Evolutionary conservation across 768 basidiomycete genomes (phyloP).

Genomic region (Suillus hirtellus): DNA sequence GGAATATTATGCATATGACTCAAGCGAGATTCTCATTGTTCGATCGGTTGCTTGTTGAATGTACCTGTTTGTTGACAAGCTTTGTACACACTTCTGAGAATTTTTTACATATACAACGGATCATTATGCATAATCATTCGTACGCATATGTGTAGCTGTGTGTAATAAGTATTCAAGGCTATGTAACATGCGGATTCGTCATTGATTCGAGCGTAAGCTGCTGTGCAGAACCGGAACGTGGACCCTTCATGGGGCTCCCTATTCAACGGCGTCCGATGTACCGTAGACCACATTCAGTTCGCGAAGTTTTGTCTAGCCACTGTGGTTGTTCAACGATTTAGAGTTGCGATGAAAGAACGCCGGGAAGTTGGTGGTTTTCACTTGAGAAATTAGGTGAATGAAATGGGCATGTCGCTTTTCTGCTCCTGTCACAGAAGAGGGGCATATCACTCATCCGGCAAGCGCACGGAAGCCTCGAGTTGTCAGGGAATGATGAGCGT

Average conservation of each 20-base stretch:
- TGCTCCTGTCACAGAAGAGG: background rate
- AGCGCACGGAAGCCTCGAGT: background rate
- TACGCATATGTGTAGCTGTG: background rate
- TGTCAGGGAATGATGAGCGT: background rate
- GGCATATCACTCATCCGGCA: background rate
- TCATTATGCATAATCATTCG: background rate
- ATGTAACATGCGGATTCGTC: constrained; percentile 3
- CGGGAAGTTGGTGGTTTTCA: background rate
- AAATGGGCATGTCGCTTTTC: background rate
- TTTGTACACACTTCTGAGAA: constrained; percentile 26
- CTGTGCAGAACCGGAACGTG: background rate
- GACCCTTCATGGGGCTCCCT: background rate
- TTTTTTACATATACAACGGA: background rate
- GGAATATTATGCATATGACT: constrained; percentile 20
- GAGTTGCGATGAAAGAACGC: background rate
- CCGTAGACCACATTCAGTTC: background rate
- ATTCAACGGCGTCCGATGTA: background rate
- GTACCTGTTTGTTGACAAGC: constrained; percentile 23
- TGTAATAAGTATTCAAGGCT: background rate
- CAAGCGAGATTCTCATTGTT: constrained; percentile 21
- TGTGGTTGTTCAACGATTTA: background rate
- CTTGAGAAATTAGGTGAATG: background rate
- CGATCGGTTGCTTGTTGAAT: constrained; percentile 2
- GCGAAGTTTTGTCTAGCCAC: background rate
- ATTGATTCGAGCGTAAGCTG: background rate